A percentile compares a stretch with the other conserved stretches of the same genome.
These are phyloP conservation scores for Calonectria leucothoes DNA, from an alignment of 2,329 filamentous ascomycete species.

Conservation along the genomic window DNA sequence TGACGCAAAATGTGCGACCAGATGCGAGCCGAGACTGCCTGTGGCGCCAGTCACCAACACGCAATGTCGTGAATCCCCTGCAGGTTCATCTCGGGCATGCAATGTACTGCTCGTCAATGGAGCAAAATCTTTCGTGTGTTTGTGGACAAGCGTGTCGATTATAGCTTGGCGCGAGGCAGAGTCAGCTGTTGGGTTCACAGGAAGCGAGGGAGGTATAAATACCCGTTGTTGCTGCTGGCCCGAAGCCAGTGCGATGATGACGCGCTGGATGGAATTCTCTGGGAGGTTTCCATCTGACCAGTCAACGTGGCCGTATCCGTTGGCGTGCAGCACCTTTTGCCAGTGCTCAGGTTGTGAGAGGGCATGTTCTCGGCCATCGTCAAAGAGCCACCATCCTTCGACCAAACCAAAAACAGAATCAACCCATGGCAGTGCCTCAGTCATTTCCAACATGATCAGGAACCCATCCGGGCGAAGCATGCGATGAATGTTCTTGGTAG, in stretches of 20 bases:
- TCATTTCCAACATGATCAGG: constrained; percentile 19
- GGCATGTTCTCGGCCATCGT: constrained; percentile 11
- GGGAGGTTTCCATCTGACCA: constrained; percentile 15
- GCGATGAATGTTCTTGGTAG: neutral
- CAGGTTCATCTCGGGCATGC: too few species aligned
- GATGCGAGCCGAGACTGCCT: constrained; percentile 14
- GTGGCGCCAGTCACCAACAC: constrained; percentile 8
- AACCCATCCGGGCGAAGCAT: constrained; percentile 1
- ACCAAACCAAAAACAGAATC: constrained; percentile 10
- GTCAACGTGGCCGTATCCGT: constrained; percentile 12
- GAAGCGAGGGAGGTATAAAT: neutral
- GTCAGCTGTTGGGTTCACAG: neutral
- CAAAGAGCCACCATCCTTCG: constrained; percentile 23
- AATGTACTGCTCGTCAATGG: neutral
- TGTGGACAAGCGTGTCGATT: neutral
- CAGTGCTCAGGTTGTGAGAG: neutral
- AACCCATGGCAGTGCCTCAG: neutral
- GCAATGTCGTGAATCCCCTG: neutral
- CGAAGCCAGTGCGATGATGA: constrained; percentile 9
- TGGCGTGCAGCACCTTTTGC: neutral
- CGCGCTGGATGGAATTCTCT: neutral
- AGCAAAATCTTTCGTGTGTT: neutral
- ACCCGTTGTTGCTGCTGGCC: neutral
- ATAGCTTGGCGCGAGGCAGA: neutral
- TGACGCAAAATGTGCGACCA: neutral